Base-by-base conservation (phyloP, 2,329 filamentous ascomycete species). In the Thermoascus crustaceus region DNA sequence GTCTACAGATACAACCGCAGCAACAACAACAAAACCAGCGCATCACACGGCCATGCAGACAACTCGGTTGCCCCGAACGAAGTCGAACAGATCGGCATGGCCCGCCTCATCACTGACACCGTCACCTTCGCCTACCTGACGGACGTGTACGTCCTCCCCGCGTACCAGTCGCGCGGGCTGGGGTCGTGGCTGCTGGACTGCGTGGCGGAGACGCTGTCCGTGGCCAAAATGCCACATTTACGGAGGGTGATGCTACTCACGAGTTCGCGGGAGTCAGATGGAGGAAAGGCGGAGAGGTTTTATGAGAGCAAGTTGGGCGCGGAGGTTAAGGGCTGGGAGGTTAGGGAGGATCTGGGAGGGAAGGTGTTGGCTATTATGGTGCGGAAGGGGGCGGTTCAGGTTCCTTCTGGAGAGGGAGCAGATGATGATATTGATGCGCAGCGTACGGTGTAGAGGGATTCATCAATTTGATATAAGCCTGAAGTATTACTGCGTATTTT, bases 101-200 rank as follows among this genome's bases (percentile, higher is more conserved):
- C 70, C 1, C 68, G 82, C 21, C 56, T 82, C n/a, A 63, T 85
- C 34, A 86, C 81, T 6, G 82, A 86, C 57, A 72, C 74, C 48
- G 69, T 76, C 30, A 81, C 80, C 0, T 76, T 84, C 46, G 78
- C 73, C 21, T 86, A 82, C 47, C 58, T 82, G 24, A 80, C 80
- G 17, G 81, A 85, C 49, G 75, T 84, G 13, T 85, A 80, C 54
- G 64, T 85, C 14, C 54, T 75, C 2, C 64, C 72, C 0, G 66
- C 71, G 24, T 73, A 76, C 47, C 78, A 80, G 50, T 69, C 73
- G 4, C 63, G 67, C 7, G 80, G 81, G 0, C 63, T 85, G 1
- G 81, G 76, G 3, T 71, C 64, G 27, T 85, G 78, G 77, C 58
- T 85, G 51, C 71, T 83, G 54, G 56, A 64, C 4, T 77, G 73